Percentiles rank a stretch among this genome's conserved stretches.
These are phyloP conservation scores for Brassica balearica DNA, from an alignment of 441 rosid species.

Conservation along the genomic window DNA sequence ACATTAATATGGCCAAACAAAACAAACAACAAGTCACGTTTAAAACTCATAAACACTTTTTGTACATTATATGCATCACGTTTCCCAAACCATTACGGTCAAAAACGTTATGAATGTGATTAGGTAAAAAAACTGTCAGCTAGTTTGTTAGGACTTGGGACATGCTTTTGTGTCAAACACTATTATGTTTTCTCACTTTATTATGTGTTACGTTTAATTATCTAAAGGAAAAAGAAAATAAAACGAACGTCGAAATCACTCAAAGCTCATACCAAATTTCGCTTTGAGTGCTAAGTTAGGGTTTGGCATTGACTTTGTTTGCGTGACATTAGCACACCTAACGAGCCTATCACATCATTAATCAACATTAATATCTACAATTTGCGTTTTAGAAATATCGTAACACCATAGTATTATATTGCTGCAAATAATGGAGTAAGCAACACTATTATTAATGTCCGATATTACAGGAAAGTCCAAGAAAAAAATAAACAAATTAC, in stretches of 20 bases:
- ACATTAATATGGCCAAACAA: neutral
- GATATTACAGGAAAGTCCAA: slow-evolving; percentile 22
- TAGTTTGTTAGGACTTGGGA: slow-evolving; percentile 11
- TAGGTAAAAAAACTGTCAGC: neutral
- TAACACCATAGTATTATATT: slow-evolving; percentile 11
- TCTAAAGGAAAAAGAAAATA: neutral
- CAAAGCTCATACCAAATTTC: slow-evolving; percentile 47
- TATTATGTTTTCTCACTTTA: too few species aligned
- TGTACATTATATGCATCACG: slow-evolving; percentile 6
- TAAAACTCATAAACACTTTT: slow-evolving; percentile 1
- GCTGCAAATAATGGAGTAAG: slow-evolving; percentile 36
- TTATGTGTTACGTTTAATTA: neutral
- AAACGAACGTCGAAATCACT: slow-evolving; percentile 56
- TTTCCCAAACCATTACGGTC: slow-evolving; percentile 7
- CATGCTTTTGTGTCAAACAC: too few species aligned
- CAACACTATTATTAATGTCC: slow-evolving; percentile 20
- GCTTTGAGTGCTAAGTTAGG: slow-evolving; percentile 44
- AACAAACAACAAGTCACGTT: slow-evolving; percentile 22
- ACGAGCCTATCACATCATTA: slow-evolving; percentile 30
- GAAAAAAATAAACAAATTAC: neutral
- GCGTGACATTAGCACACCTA: slow-evolving; percentile 38
- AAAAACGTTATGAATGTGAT: slow-evolving; percentile 34
- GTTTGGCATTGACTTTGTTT: slow-evolving; percentile 44
- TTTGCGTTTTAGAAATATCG: neutral
- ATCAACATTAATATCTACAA: neutral